Percentiles rank a stretch among this genome's conserved stretches.
Conservation (phyloP, 305 asterid genomes). For the Fraxinus velutina region DNA sequence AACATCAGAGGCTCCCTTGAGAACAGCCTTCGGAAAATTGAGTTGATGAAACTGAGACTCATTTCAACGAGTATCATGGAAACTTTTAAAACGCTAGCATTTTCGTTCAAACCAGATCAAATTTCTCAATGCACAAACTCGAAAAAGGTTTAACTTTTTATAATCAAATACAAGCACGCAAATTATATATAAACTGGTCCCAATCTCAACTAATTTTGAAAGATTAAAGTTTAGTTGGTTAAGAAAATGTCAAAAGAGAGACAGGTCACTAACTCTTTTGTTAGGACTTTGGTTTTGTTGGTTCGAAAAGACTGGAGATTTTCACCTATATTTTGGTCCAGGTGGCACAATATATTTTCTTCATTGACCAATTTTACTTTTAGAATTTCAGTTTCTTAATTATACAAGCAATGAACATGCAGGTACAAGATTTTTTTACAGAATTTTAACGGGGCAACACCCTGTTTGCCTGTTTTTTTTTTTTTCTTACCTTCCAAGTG, state of each 20-base stretch:
- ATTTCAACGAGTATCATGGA: constrained; percentile 16
- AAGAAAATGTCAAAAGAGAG: constrained; percentile 18
- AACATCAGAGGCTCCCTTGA: constrained; percentile 49
- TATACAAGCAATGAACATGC: no score
- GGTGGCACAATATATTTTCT: not conserved
- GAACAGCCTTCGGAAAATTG: constrained; percentile 31
- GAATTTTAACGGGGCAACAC: no score
- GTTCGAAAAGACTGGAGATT: constrained; percentile 16
- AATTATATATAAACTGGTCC: constrained; percentile 29
- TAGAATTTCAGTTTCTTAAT: not conserved
- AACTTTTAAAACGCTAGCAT: not conserved
- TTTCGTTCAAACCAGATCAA: not conserved
- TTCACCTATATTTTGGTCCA: not conserved
- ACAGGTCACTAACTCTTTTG: constrained; percentile 34
- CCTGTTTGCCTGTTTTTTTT: no score
- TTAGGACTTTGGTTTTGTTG: not conserved
- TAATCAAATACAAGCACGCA: not conserved
- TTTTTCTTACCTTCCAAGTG: no score
- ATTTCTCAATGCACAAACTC: not conserved
- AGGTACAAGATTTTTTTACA: no score
- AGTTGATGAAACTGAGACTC: constrained; percentile 40
- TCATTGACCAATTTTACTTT: not conserved
- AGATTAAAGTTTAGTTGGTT: constrained; percentile 30
- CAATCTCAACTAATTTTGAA: constrained; percentile 49
- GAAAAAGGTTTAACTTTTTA: not conserved